Base-by-base conservation (phyloP, 2,329 filamentous ascomycete species). In the Trichoderma semiorbis region DNA sequence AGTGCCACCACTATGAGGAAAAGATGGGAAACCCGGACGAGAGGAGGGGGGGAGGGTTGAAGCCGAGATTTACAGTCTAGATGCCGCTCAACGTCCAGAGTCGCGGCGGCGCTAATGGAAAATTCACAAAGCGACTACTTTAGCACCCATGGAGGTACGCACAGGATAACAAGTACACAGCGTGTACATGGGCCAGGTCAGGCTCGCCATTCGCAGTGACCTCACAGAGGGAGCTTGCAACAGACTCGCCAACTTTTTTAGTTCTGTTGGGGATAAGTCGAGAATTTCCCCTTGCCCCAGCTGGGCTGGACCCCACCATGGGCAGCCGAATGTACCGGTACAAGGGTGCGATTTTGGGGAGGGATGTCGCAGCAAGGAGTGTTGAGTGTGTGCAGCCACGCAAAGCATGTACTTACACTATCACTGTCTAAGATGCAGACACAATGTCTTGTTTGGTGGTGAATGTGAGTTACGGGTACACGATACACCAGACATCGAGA, bases 251-350 rank as follows among this genome's bases (percentile, higher is more conserved):
- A 76, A 75, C 72, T 63, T 75, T 77, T 82, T 81, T 80, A 80
- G 80, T 81, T 82, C 79, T 83, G 79, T 83, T 84, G 82, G 82
- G 82, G 82, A 82, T 79, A 74, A 69, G 74, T 72, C 70, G 34
- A 69, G 70, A 69, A 68, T 58, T 68, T 72, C 70, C 70, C 70
- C 58, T 67, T 71, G 70, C 69, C 60, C 69, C 69, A 70, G 61
- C 60, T n/a, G 26, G 36, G 36, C 61, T n/a, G 30, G n/a, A 61
- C 66, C 66, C 66, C 66, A 69, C 66, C 66, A 62, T 64, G 61
- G 36, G 11, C 34, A 47, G 34, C 30, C 21, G 60, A 24, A 70
- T n/a, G 70, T 72, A 72, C 70, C 61, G 57, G 70, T 72, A 68
- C 70, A 53, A 50, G 50, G 30, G 39, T 18, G 55, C 24, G 11